Evolutionary conservation across 169 alveolate genomes (phyloP).

Genomic region (Cryptosporidium viatorum): DNA sequence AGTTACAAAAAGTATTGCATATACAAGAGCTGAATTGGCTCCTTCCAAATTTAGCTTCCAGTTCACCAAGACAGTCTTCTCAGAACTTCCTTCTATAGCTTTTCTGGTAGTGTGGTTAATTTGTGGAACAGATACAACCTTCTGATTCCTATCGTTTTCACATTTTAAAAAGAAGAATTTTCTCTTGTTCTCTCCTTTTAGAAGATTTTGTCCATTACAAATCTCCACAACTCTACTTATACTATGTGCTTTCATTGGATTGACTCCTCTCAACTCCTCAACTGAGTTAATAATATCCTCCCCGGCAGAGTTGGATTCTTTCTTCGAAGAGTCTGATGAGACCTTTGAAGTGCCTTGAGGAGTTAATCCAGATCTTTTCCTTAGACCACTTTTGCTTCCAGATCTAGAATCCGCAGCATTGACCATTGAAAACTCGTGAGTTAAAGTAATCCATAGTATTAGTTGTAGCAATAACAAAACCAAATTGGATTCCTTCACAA

Average conservation of each 20-base stretch:
- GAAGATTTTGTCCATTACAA: conserved; percentile 39
- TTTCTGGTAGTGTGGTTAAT: conserved; percentile 8
- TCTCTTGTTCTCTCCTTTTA: conserved; percentile 39
- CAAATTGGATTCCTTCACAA: background rate
- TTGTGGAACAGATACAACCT: conserved; percentile 47
- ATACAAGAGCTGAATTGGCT: conserved; percentile 58
- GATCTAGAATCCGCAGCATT: background rate
- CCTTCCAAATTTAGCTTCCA: conserved; percentile 68
- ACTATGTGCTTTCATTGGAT: conserved; percentile 49
- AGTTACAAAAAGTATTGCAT: conserved; percentile 18
- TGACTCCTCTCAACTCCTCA: conserved; percentile 1
- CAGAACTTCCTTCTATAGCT: conserved; percentile 8
- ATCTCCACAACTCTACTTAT: conserved; percentile 45
- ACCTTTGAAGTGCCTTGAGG: conserved; percentile 49
- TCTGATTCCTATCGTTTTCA: conserved; percentile 2
- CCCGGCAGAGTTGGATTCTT: conserved; percentile 5
- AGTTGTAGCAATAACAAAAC: background rate
- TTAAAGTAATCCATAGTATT: background rate
- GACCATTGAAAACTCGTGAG: background rate
- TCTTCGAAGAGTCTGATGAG: conserved; percentile 39
- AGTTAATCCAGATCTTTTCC: conserved; percentile 27
- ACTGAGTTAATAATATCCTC: background rate
- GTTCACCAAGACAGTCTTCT: conserved; percentile 5
- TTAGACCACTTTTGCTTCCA: conserved; percentile 18
- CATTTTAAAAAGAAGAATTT: conserved; percentile 57